phyloP scores from a whole-genome alignment of 1,284 basidiomycete genomes.

The Trichosporon ovoides region DNA sequence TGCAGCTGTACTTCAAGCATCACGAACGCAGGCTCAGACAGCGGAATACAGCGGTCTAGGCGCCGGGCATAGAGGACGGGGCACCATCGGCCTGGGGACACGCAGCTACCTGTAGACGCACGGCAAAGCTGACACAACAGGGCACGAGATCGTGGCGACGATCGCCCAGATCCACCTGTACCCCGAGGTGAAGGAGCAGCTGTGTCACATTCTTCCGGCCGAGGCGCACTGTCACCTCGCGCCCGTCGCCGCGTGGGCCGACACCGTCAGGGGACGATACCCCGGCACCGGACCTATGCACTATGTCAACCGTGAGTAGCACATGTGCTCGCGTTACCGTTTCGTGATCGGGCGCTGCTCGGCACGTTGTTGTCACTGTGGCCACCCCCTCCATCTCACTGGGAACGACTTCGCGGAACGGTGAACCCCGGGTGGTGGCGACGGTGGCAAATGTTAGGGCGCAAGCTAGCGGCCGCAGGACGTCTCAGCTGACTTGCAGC shows the following conservation, averaged over 20 bases:
- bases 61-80: too few relatives aligned
- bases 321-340: too few relatives aligned
- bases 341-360: too few relatives aligned
- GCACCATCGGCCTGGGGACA: too few relatives aligned
- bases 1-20: too few relatives aligned
- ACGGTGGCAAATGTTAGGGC: background rate
- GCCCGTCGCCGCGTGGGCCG: constrained; percentile 80
- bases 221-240: constrained; percentile 66
- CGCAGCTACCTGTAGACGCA: background rate
- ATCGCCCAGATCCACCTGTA: constrained; percentile 87
- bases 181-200: constrained; percentile 61
- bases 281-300: constrained; percentile 50
- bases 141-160: constrained; percentile 86
- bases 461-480: background rate
- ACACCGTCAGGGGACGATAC: constrained; percentile 56
- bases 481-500: constrained; percentile 21
- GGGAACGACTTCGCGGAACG: too few relatives aligned
- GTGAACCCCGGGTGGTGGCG: background rate
- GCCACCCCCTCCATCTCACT: too few relatives aligned
- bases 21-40: too few relatives aligned
- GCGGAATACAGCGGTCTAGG: too few relatives aligned
- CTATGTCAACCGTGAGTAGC: constrained; percentile 51
- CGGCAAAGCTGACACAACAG: constrained; percentile 43
- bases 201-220: constrained; percentile 63
- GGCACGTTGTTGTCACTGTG: background rate